Base-by-base conservation (phyloP, 2,329 filamentous ascomycete genomes). In the Pseudocercospora fijiensis region DNA sequence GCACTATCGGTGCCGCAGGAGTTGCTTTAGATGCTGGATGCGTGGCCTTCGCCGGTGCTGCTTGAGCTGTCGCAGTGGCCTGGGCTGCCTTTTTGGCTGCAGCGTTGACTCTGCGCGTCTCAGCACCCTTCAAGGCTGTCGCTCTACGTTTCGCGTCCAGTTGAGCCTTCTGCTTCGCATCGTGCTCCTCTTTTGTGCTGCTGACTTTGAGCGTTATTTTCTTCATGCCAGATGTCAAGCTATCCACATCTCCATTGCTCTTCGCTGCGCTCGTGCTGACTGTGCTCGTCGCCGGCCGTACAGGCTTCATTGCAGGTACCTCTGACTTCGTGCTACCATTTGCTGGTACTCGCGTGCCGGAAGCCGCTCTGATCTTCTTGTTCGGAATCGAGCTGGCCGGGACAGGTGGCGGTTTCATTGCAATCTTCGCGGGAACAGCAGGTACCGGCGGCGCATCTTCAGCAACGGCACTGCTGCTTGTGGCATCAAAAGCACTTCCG, bases 181-280 rank as follows among this genome's bases (percentile, higher is more conserved):
- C 83, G 64, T 86, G 79, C 70, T 87, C 84, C 70, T 87, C 84
- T 22, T 81, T 81, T 0, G 83, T 79, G 0, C 84, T 84, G 43
- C 65, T 68, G 58, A 87, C 77, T 65, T 85, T 86, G 55, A 88
- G 72, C 22, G 85, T 87, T 60, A 88, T 83, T 27, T 82, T 83
- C 70, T 84, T 84, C 65, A 87, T 73, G 3, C 83, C 83, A 2
- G 80, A 78, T 0, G 83, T 78, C 26, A 87, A 73, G 18, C 76
- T 77, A 51, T 86, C 84, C 51, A 86, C 72, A 30, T 81, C 30
- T 10, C 53, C 78, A 16, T 76, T 71, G 59, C 62, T 49, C 41
- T 56, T 52, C 26, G 60, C 24, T 52, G 60, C 55, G 26, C 26
- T 60, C 33, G 33, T 37, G 16, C 55, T 59, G 2, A 9, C 45